Base-by-base conservation (phyloP, 805 yeast genomes). In the Candida sonorensis region DNA sequence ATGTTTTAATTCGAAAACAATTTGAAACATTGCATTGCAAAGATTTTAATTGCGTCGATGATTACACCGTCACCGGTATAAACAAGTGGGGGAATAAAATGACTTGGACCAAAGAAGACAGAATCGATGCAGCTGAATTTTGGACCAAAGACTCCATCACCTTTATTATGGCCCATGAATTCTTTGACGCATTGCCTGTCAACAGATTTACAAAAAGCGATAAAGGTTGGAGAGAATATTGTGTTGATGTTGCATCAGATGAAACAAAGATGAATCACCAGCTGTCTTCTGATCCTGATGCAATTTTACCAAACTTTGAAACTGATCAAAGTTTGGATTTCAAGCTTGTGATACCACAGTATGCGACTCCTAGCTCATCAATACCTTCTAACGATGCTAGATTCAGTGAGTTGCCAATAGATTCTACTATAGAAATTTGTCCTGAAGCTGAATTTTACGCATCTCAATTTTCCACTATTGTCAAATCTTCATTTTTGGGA, bases 131-230 rank as follows among this genome's bases (percentile, higher is more conserved):
- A 4, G 52, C 45, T 2, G 35, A 35, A 7, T 48, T 45, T 18
- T 23, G 6, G 5, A 23, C n/a, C 10, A 7, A n/a, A 12, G 36
- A 42, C 2, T 45, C 50, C 23, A 50, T 83, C 26, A 80, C 81
- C 37, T 84, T 73, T 50, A 64, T 82, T 5, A 52, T 85, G 33
- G 92, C 94, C 0, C 95, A 85, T 51, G 95, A 85, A 53, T 85
- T 85, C 47, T 85, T 80, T 50, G 95, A 85, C 56, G 94, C 95
- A 0, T 60, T 85, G 35, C 94, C 95, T 0, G 76, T 85, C 16
- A 76, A 79, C 41, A 71, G 77, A 41, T 84, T 81, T 49, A 66
- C 69, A 33, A 69, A 67, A 40, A 75, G 80, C 0, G 62, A 64
- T 12, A 56, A 74, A 11, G 90, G 90, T 0, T 85, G 95, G 95